A percentile compares a stretch with the other conserved stretches of the same genome.
Evolutionary conservation across 2,329 filamentous ascomycete species (phyloP).

Genomic region (Trichoderma sp.): DNA sequence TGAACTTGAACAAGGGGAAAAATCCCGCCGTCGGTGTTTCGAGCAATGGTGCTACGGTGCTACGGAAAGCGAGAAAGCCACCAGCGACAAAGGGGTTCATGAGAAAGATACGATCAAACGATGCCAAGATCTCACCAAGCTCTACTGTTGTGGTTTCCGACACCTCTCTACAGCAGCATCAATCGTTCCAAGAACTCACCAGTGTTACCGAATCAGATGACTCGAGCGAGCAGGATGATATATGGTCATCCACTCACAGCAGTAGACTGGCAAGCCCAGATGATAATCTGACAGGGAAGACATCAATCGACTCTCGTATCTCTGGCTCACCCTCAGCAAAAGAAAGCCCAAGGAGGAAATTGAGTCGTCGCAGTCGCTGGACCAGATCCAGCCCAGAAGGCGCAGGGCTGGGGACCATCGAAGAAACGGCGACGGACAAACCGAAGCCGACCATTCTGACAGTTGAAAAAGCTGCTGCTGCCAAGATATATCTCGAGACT

Average conservation of each 20-base stretch:
- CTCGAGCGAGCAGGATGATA: conserved; percentile 26
- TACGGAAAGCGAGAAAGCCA: conserved; percentile 22
- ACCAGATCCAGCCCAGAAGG: conserved; percentile 38
- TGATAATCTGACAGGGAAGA: conserved; percentile 33
- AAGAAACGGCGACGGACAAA: conserved; percentile 29
- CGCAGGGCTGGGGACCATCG: conserved; percentile 35
- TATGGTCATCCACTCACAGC: conserved; percentile 29
- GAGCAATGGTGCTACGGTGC: conserved; percentile 1
- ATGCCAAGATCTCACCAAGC: conserved; percentile 27
- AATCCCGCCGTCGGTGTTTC: neutral
- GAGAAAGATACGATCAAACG: conserved; percentile 28
- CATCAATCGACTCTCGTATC: conserved; percentile 34
- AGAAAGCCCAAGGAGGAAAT: conserved; percentile 26
- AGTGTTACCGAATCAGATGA: conserved; percentile 21
- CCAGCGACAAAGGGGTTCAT: conserved; percentile 28
- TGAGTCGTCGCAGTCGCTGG: conserved; percentile 34
- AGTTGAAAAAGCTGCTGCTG: conserved; percentile 73
- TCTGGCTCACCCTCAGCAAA: conserved; percentile 25
- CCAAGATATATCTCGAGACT: conserved; percentile 83
- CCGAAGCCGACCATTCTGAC: conserved; percentile 48
- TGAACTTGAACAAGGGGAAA: conserved; percentile 20
- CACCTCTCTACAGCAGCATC: conserved; percentile 23
- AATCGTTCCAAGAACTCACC: conserved; percentile 28
- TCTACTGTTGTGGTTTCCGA: conserved; percentile 31
- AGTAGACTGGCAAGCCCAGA: conserved; percentile 26